Evolutionary conservation across 2,329 filamentous ascomycete genomes (phyloP).

Genomic region (Exutisphaerella laricina): DNA sequence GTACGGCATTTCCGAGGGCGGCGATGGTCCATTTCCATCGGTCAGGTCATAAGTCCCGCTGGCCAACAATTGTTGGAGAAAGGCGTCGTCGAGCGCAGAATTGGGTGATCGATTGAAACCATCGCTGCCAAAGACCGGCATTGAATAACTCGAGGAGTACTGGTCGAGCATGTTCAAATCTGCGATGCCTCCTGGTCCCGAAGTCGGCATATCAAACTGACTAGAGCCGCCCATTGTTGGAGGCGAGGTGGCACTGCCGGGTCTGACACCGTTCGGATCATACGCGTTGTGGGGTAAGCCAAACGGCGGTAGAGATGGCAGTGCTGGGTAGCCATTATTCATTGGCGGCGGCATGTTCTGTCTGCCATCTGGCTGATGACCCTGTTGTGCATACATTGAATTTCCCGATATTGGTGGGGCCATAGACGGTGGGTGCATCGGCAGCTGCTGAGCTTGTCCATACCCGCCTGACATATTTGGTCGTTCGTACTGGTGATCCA

Average conservation of each 20-base stretch:
- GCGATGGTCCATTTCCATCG: slow-evolving; percentile 19
- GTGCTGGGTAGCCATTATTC: slow-evolving; percentile 12
- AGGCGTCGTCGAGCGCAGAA: slow-evolving; percentile 23
- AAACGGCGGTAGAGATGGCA: slow-evolving; percentile 27
- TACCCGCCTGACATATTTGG: slow-evolving; percentile 16
- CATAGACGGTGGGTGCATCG: slow-evolving; percentile 29
- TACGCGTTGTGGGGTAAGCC: slow-evolving; percentile 19
- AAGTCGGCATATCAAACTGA: slow-evolving; percentile 21
- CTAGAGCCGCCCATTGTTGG: slow-evolving; percentile 18
- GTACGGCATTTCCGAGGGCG: slow-evolving; percentile 21
- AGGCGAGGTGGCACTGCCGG: slow-evolving; percentile 23
- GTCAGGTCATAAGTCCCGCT: slow-evolving; percentile 18
- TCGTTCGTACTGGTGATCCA: slow-evolving; percentile 18
- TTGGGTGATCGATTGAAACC: slow-evolving; percentile 71
- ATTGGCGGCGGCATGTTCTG: slow-evolving; percentile 22
- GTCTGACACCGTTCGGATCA: slow-evolving; percentile 6
- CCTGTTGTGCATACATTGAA: slow-evolving; percentile 21
- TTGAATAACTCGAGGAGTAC: slow-evolving; percentile 53
- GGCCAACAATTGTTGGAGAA: slow-evolving; percentile 21
- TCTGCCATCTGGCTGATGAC: slow-evolving; percentile 16
- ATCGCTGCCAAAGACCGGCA: slow-evolving; percentile 83
- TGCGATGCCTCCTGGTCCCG: slow-evolving; percentile 20
- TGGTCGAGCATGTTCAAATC: slow-evolving; percentile 39
- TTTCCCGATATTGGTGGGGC: slow-evolving; percentile 16
- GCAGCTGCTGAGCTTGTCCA: slow-evolving; percentile 11